Percentiles rank a stretch among this genome's conserved stretches.
Evolutionary conservation across 176 grass and related monocot species (phyloP).

Genomic region (Aechmea fasciata): DNA sequence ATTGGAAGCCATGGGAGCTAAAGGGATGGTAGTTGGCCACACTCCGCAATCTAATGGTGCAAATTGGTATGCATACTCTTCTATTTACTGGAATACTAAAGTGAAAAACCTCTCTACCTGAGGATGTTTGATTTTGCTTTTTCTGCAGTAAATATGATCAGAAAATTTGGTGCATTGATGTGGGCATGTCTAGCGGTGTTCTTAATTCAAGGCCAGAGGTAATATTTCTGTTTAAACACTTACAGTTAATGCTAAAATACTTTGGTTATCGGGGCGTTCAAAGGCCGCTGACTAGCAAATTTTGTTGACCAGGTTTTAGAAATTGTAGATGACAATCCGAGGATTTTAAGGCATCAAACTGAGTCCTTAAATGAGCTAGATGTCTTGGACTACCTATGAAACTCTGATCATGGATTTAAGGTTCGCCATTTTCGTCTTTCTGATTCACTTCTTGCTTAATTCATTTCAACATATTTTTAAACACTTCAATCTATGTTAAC

Average conservation of each 20-base stretch:
- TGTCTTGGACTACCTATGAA: slow-evolving; percentile 58
- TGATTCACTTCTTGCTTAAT: not conserved
- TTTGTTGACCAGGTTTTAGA: slow-evolving; percentile 64
- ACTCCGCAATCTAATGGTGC: slow-evolving; percentile 72
- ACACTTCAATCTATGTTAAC: not conserved
- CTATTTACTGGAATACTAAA: slow-evolving; percentile 1
- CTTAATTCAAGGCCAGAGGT: slow-evolving; percentile 83
- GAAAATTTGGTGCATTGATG: slow-evolving; percentile 88
- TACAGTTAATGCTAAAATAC: not conserved
- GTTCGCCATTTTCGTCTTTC: not conserved
- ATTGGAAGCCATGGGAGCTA: slow-evolving; percentile 54
- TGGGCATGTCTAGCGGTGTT: slow-evolving; percentile 93
- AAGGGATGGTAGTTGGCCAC: slow-evolving; percentile 89
- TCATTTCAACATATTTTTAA: not conserved
- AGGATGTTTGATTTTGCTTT: not conserved
- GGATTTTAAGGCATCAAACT: slow-evolving; percentile 45
- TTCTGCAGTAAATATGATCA: slow-evolving; percentile 66
- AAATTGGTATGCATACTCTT: slow-evolving; percentile 48
- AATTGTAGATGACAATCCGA: slow-evolving; percentile 71
- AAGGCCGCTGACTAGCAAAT: slow-evolving; percentile 10
- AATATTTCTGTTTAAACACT: slow-evolving; percentile 2
- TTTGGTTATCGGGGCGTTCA: not conserved
- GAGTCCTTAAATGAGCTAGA: slow-evolving; percentile 50
- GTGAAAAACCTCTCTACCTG: not conserved
- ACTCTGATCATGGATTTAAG: not conserved